Percentiles rank a stretch among this genome's conserved stretches.
Conservation (phyloP, 1,284 basidiomycete genomes). For the Trichosporon ovoides region DNA sequence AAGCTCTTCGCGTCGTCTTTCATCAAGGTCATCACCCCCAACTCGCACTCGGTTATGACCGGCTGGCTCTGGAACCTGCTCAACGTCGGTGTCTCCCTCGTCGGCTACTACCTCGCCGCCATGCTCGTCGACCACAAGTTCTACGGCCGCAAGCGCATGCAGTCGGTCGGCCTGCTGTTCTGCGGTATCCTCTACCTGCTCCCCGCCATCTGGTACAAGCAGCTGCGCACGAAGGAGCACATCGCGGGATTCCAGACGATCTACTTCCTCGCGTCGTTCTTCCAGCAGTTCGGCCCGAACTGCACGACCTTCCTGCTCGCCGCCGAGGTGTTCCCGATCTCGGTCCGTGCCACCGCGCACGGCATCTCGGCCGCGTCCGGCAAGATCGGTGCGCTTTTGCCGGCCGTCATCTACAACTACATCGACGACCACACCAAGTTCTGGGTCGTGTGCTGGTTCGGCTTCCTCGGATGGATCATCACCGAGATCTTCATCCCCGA, state of each 20-base stretch:
- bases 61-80: constrained; percentile 55
- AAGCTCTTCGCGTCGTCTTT: constrained; percentile 50
- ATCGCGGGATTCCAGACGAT: constrained; percentile 52
- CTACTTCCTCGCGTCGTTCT: constrained; percentile 54
- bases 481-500: constrained; percentile 53
- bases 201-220: constrained; percentile 44
- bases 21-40: constrained; percentile 52
- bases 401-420: constrained; percentile 49
- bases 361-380: constrained; percentile 52
- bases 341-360: constrained; percentile 52
- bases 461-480: constrained; percentile 51
- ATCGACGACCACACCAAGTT: constrained; percentile 50
- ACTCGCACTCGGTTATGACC: constrained; percentile 44
- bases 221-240: constrained; percentile 42
- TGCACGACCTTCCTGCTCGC: constrained; percentile 50
- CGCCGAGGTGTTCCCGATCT: constrained; percentile 53
- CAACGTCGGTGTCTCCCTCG: constrained; percentile 51
- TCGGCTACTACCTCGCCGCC: constrained; percentile 56
- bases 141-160: constrained; percentile 51
- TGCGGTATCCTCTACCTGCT: constrained; percentile 51
- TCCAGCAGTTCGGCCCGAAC: constrained; percentile 56
- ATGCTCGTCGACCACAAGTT: constrained; percentile 56
- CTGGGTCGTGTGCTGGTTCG: constrained; percentile 56
- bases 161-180: constrained; percentile 52
- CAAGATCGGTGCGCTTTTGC: constrained; percentile 53